A percentile compares a stretch with the other conserved stretches of the same genome.
Conservation (phyloP, 495 filamentous ascomycete species). For the Trichoderma parareesei region DNA sequence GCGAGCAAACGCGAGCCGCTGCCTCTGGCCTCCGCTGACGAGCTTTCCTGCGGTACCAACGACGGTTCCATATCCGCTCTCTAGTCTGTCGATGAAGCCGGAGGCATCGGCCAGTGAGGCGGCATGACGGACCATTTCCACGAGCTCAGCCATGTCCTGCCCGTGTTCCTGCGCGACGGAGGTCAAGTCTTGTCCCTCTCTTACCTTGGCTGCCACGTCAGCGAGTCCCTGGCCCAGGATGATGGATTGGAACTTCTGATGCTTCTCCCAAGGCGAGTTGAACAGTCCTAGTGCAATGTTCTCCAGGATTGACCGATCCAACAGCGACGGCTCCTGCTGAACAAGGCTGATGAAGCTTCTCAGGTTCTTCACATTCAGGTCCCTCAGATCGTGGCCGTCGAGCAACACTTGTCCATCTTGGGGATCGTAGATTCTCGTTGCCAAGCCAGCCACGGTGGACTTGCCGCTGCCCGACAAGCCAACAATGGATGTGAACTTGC, state of each 20-base stretch:
- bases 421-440: constrained; percentile 48
- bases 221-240: constrained; percentile 15
- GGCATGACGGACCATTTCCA: constrained; percentile 24
- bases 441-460: constrained; percentile 52
- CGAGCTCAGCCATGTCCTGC: constrained; percentile 24
- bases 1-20: constrained; percentile 53
- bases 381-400: constrained; percentile 43
- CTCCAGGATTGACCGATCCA: constrained; percentile 57
- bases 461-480: constrained; percentile 68
- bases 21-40: constrained; percentile 51
- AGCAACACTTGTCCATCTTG: constrained; percentile 36
- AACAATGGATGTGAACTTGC: constrained; percentile 57
- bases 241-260: constrained; percentile 22
- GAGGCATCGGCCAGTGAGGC: constrained; percentile 32
- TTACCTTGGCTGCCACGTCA: constrained; percentile 16
- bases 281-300: constrained; percentile 61
- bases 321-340: constrained; percentile 58
- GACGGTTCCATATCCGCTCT: constrained; percentile 37
- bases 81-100: constrained; percentile 27
- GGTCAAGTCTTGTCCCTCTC: constrained; percentile 9
- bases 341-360: constrained; percentile 53
- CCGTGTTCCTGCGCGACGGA: constrained; percentile 19
- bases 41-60: constrained; percentile 42
- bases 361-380: constrained; percentile 49
- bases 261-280: constrained; percentile 43